Evolutionary conservation across 2,329 filamentous ascomycete species (phyloP).

Genomic region (Diaporthe batatas): DNA sequence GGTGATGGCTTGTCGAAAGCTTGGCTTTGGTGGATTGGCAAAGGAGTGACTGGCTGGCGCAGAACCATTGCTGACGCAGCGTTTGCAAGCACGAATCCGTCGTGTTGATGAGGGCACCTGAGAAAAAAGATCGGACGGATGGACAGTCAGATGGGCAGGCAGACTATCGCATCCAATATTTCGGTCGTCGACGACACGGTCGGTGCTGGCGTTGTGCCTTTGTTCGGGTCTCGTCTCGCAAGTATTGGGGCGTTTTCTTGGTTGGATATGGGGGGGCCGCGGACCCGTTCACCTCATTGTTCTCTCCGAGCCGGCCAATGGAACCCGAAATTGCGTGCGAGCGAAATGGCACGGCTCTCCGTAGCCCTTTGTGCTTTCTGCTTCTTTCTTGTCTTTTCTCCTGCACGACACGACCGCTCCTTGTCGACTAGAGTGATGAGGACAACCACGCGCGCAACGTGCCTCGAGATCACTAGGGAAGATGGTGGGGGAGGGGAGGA

Average conservation of each 20-base stretch:
- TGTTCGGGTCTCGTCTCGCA: constrained; percentile 34
- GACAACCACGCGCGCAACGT: constrained; percentile 42
- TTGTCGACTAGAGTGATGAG: constrained; percentile 41
- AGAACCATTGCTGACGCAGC: constrained; percentile 42
- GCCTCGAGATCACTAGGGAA: constrained; percentile 42
- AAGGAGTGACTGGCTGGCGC: constrained; percentile 41
- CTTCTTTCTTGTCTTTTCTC: constrained; percentile 26
- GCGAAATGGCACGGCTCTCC: background rate
- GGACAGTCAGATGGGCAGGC: background rate
- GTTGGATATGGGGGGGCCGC: constrained; percentile 30
- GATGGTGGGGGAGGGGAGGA: constrained; percentile 24
- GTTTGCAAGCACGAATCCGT: constrained; percentile 29
- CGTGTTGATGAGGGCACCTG: background rate
- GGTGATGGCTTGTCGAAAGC: constrained; percentile 39
- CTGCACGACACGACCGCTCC: constrained; percentile 39
- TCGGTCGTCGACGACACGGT: constrained; percentile 15
- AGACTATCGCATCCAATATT: constrained; percentile 28
- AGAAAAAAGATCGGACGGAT: constrained; percentile 34
- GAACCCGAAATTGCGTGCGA: constrained; percentile 14
- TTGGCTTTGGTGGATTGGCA: constrained; percentile 36
- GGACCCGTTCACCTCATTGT: constrained; percentile 39
- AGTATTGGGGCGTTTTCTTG: constrained; percentile 18
- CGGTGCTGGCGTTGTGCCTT: constrained; percentile 9
- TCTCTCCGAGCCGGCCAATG: constrained; percentile 32
- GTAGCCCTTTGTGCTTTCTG: background rate